Evolutionary conservation across 2,329 filamentous ascomycete genomes (phyloP).

Genomic region (Alternaria arbusti): DNA sequence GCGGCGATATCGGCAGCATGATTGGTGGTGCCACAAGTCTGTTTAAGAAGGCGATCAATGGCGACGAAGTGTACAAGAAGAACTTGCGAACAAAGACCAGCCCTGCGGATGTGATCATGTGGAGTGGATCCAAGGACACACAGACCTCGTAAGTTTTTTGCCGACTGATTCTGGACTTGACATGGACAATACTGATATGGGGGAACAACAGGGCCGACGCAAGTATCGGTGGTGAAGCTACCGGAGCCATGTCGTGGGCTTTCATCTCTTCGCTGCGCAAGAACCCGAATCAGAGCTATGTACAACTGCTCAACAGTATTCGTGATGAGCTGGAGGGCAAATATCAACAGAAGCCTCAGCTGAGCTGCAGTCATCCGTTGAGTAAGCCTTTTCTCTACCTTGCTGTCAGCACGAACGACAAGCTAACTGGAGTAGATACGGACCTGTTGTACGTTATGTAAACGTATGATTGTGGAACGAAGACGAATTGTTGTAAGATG

Average conservation of each 20-base stretch:
- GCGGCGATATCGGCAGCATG: constrained; percentile 83
- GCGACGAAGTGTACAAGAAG: constrained; percentile 78
- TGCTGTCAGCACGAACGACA: not conserved
- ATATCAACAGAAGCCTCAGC: constrained; percentile 93
- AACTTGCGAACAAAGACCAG: constrained; percentile 90
- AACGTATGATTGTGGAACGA: not conserved
- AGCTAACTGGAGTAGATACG: constrained; percentile 15
- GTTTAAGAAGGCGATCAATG: constrained; percentile 84
- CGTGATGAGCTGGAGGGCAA: constrained; percentile 85
- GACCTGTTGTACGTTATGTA: constrained; percentile 28
- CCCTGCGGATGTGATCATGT: constrained; percentile 95
- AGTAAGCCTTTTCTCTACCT: constrained; percentile 64
- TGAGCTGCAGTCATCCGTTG: constrained; percentile 94
- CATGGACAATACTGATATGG: not conserved
- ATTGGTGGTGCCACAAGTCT: constrained; percentile 80
- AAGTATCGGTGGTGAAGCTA: constrained; percentile 84
- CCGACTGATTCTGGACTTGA: not conserved
- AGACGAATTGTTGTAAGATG: not conserved
- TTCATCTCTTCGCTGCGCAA: constrained; percentile 91
- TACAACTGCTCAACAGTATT: constrained; percentile 93
- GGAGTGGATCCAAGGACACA: constrained; percentile 93
- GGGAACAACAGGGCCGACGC: constrained; percentile 76
- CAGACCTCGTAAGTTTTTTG: constrained; percentile 79
- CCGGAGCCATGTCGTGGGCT: constrained; percentile 97
- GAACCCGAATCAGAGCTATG: constrained; percentile 94